Percentiles rank a stretch among this genome's conserved stretches.
These are phyloP conservation scores for Allium cepa DNA, from an alignment of 106 monocot genomes.

Conservation along the genomic window DNA sequence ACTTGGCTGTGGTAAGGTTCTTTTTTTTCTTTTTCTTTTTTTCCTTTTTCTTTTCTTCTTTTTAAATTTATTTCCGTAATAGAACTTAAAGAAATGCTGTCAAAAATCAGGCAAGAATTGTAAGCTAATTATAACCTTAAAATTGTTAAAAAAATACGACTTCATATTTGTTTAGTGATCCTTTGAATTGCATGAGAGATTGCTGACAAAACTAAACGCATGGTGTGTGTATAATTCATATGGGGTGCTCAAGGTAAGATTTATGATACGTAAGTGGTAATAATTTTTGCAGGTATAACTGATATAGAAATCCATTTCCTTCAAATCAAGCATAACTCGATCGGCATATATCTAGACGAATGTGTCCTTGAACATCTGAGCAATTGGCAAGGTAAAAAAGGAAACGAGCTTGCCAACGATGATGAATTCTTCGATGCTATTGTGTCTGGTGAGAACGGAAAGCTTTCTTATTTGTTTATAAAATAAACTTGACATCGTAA, in stretches of 20 bases:
- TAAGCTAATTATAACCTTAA: too few species aligned
- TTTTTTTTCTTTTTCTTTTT: conserved; percentile 3
- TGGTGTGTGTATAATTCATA: too few species aligned
- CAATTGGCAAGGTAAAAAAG: conserved; percentile 63
- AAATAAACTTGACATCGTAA: not conserved
- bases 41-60: not conserved
- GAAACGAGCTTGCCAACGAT: conserved; percentile 40
- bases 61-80: not conserved
- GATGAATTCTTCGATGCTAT: conserved; percentile 70
- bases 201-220: too few species aligned
- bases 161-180: not conserved
- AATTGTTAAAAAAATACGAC: too few species aligned
- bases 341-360: conserved; percentile 76
- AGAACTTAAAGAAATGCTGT: too few species aligned
- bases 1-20: conserved; percentile 40
- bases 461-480: not conserved
- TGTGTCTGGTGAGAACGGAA: conserved; percentile 34
- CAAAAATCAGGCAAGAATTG: too few species aligned
- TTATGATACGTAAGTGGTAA: too few species aligned
- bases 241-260: too few species aligned
- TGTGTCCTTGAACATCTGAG: conserved; percentile 26
- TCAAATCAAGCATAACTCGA: conserved; percentile 85
- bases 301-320: conserved; percentile 96
- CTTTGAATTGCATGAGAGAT: not conserved
- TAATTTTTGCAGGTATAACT: conserved; percentile 50